Evolutionary conservation across 805 yeast species (phyloP).

Genomic region (Debaryomyces castellii): DNA sequence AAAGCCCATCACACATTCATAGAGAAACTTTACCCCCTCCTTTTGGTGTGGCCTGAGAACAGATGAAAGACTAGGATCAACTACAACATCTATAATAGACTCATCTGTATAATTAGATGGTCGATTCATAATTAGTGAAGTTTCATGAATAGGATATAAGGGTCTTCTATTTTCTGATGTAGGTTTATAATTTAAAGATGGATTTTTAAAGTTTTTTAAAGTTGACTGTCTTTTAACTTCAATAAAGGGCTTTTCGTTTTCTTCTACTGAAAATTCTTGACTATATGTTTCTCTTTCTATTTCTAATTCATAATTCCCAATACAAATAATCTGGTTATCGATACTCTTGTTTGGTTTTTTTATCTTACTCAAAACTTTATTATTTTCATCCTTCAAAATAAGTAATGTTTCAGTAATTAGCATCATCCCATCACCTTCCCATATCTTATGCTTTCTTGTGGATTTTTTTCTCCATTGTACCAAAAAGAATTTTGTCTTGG

Average conservation of each 20-base stretch:
- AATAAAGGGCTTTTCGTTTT: neutral
- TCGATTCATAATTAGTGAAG: conserved; percentile 6
- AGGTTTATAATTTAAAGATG: neutral
- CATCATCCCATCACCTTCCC: conserved; percentile 90
- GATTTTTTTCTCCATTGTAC: conserved; percentile 73
- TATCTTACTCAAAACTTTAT: conserved; percentile 18
- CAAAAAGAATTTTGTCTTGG: conserved; percentile 12
- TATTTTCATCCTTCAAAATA: conserved; percentile 25
- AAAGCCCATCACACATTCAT: conserved; percentile 78
- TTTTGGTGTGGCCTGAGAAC: conserved; percentile 79
- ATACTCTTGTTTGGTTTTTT: conserved; percentile 17
- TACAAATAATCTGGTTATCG: conserved; percentile 7
- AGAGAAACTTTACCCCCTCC: conserved; percentile 80
- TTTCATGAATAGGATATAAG: conserved; percentile 2
- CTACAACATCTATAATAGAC: conserved; percentile 43
- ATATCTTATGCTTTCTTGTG: conserved; percentile 78
- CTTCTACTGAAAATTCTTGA: neutral
- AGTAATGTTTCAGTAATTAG: conserved; percentile 24
- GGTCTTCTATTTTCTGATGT: neutral
- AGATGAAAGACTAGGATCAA: conserved; percentile 57
- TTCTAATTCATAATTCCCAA: conserved; percentile 65
- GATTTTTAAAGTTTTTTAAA: neutral
- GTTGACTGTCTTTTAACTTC: neutral
- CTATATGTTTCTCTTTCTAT: conserved; percentile 46
- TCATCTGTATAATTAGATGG: conserved; percentile 6